Evolutionary conservation across 257 asterid species (phyloP), one percentile per base, ranked within the genome.

Genomic region (Thymus quinquecostatus): DNA sequence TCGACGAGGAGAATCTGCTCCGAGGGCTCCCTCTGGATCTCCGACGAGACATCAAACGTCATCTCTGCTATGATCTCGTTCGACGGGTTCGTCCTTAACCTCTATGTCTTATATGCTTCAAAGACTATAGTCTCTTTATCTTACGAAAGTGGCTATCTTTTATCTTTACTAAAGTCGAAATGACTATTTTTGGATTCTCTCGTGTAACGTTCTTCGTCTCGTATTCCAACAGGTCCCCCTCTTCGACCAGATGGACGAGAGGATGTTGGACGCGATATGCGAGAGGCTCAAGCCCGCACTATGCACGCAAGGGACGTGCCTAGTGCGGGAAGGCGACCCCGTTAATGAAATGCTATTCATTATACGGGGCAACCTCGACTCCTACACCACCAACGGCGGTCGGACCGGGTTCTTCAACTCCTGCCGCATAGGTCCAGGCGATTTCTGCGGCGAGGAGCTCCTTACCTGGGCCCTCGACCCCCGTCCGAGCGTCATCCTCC

Each of bases 391-490:
- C 1, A 91, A 93, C 10, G 98, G 98, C 2, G 98, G 98, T 29
- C 91, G 98, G 7, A 89, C 97, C 1, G 98, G 98, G 10, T 91
- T 93, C 95, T 93, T 93, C 89, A 89, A 93, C 68, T 83, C 96
- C 2, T 87, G 96, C 58, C 77, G 90, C 5, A 87, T 91, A 1
- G 97, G 98, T 27, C 88, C 98, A 0, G 96, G 97, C 0, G 96
- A 93, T 75, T 93, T 93, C 78, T 93, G 98, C 28, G 98, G 98
- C 1, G 98, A 91, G 84, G 98, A 93, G 78, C 92, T 93, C 8
- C 86, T 93, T 9, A 91, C 98, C 40, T 93, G 98, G 98, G 98
- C 98, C 8, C 94, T 93, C 30, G 98, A 91, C 71, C 97, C 97
- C 0, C 96, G 87, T 28, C 97, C 97, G 6, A 84, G 92, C 62